Base-by-base conservation (phyloP, 177 flowering plant genomes). In the Vitis hybrid region DNA sequence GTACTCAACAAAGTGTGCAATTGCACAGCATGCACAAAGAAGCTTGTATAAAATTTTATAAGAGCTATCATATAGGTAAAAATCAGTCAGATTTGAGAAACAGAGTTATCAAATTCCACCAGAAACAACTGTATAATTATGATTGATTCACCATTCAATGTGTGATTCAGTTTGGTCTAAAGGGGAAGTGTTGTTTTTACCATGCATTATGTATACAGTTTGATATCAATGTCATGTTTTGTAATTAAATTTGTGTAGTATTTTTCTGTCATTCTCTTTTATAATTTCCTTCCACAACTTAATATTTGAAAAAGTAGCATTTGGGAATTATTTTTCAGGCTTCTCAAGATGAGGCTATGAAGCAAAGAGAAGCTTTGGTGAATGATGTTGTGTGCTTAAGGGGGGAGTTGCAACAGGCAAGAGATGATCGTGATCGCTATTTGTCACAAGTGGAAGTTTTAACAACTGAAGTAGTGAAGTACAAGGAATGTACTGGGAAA, bases 341-440 rank as follows among this genome's bases (percentile, higher is more conserved):
- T 62, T 78, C 78, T 72, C 85, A 82, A 69, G 88, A 75, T 40
- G 92, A 85, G 52, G 83, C 80, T 26, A 18, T 74, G 12, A 84
- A 80, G 71, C 89, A 85, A 56, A 87, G 83, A 64, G 88, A 87
- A 70, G 68, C 72, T 26, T 56, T 88, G 66, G 60, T 65, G 13
- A 78, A 59, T 71, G 90, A 87, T 75, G 83, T 80, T 56, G 79
- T 76, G 54, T 65, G 75, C 64, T 73, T 87, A 9, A 76, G 84
- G 67, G 75, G 66, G 17, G 90, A 88, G 69, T 51, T 88, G 40
- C 87, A 81, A 78, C 81, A 83, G 49, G 79, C 80, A 2, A 83
- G 82, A 69, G 89, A 84, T 58, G 92, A 88, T 19, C 88, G 91
- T 60, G 89, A 83, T 40, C 72, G 72, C 3, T 79, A 71, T 8